A percentile compares a stretch with the other conserved stretches of the same genome.
Evolutionary conservation across 768 basidiomycete genomes (phyloP).

Genomic region (Rhizopogon salebrosus): DNA sequence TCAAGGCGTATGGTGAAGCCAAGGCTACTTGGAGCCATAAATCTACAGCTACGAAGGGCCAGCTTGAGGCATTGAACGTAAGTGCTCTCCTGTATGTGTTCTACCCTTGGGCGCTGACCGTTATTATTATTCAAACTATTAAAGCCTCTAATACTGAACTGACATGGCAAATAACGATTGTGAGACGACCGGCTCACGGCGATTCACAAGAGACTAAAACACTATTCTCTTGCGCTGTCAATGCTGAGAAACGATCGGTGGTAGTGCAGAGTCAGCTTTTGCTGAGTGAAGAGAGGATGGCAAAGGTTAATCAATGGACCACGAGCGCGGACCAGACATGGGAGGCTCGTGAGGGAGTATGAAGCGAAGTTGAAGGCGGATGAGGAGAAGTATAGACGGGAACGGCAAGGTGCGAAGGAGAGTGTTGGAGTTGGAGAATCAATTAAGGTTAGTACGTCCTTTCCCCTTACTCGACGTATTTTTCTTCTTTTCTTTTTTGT

Average conservation of each 20-base stretch:
- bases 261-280: constrained; percentile 81
- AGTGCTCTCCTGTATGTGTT: constrained; percentile 6
- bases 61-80: constrained; percentile 84
- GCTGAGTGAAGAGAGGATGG: constrained; percentile 80
- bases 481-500: too few relatives aligned
- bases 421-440: too few relatives aligned
- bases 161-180: constrained; percentile 56
- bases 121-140: not conserved
- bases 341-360: constrained; percentile 91
- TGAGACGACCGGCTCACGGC: constrained; percentile 53
- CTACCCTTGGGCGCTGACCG: not conserved
- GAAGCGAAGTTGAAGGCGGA: constrained; percentile 75
- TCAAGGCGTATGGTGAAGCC: constrained; percentile 78
- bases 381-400: constrained; percentile 89
- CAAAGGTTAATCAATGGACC: constrained; percentile 66
- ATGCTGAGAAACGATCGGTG: constrained; percentile 84
- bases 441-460: too few relatives aligned
- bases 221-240: constrained; percentile 66
- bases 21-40: constrained; percentile 82
- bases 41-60: constrained; percentile 79
- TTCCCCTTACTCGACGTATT: too few relatives aligned
- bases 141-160: constrained; percentile 76
- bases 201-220: constrained; percentile 70
- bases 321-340: constrained; percentile 77
- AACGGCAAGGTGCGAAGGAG: constrained; percentile 92